Percentiles rank a stretch among this genome's conserved stretches.
Conservation (phyloP, 1,284 basidiomycete genomes). For the Cryptococcus sp. region DNA sequence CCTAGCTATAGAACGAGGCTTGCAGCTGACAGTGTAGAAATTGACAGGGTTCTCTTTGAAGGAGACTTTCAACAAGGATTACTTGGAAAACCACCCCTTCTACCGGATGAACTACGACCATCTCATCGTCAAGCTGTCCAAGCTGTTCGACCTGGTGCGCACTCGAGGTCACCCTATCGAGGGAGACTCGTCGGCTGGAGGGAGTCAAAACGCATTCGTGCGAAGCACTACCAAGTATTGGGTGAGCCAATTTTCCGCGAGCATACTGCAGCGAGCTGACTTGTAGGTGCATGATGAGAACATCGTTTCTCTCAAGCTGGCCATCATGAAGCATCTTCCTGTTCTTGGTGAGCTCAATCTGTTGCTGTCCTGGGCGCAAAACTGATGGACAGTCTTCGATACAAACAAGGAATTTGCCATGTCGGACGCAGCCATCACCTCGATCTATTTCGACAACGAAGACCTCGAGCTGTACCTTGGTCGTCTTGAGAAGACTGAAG, state of each 20-base stretch:
- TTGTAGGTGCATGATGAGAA: slow-evolving; percentile 82
- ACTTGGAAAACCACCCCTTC: slow-evolving; percentile 90
- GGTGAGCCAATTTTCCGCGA: slow-evolving; percentile 54
- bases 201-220: slow-evolving; percentile 92
- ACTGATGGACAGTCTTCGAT: slow-evolving; percentile 69
- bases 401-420: slow-evolving; percentile 87
- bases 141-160: slow-evolving; percentile 90
- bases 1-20: not conserved
- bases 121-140: slow-evolving; percentile 93
- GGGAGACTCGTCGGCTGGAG: slow-evolving; percentile 90
- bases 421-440: slow-evolving; percentile 70
- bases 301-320: slow-evolving; percentile 90
- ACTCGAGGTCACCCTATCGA: slow-evolving; percentile 91
- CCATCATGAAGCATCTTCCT: slow-evolving; percentile 86
- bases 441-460: slow-evolving; percentile 70
- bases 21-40: slow-evolving; percentile 45
- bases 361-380: not conserved
- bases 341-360: slow-evolving; percentile 65
- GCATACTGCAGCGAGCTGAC: not conserved
- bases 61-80: slow-evolving; percentile 70
- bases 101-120: slow-evolving; percentile 66
- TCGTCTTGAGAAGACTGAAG: slow-evolving; percentile 95
- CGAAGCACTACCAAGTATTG: slow-evolving; percentile 98
- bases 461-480: slow-evolving; percentile 97
- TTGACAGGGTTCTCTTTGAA: slow-evolving; percentile 56